phyloP scores from a whole-genome alignment of 2,329 filamentous ascomycete species.

The Furcasterigmium sp. region DNA sequence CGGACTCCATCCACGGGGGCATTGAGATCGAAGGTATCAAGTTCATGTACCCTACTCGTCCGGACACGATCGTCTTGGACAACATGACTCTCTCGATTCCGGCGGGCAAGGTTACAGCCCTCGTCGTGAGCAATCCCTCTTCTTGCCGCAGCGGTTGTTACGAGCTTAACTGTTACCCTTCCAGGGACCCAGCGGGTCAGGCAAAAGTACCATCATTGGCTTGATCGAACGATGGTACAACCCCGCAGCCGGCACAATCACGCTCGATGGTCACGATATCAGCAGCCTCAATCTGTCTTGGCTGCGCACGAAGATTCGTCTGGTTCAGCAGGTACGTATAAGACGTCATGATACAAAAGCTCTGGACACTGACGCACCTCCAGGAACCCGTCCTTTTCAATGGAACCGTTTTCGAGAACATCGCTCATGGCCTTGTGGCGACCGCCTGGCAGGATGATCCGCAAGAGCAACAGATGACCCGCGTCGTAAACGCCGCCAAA shows the following conservation, averaged over 20 bases:
- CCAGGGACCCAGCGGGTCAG: slow-evolving; percentile 52
- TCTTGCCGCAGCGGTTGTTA: slow-evolving; percentile 9
- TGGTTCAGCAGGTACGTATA: slow-evolving; percentile 37
- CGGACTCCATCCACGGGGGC: slow-evolving; percentile 5
- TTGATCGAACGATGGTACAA: slow-evolving; percentile 57
- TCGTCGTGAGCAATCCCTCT: slow-evolving; percentile 12
- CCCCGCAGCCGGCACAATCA: slow-evolving; percentile 30
- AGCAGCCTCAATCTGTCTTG: slow-evolving; percentile 41
- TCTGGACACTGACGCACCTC: slow-evolving; percentile 5
- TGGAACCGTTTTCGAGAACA: slow-evolving; percentile 46
- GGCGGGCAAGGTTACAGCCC: slow-evolving; percentile 25
- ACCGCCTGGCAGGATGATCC: slow-evolving; percentile 30
- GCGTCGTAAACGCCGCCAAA: slow-evolving; percentile 39
- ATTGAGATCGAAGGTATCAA: slow-evolving; percentile 23
- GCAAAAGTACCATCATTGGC: slow-evolving; percentile 53
- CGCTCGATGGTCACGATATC: slow-evolving; percentile 37
- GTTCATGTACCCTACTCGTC: slow-evolving; percentile 29
- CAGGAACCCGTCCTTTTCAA: slow-evolving; percentile 40
- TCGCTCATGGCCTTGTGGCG: slow-evolving; percentile 42
- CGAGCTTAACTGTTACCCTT: slow-evolving; percentile 28
- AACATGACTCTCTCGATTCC: slow-evolving; percentile 27
- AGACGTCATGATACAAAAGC: neutral
- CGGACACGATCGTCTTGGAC: slow-evolving; percentile 24
- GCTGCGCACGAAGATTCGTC: slow-evolving; percentile 45
- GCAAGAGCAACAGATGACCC: slow-evolving; percentile 33